A percentile compares a stretch with the other conserved stretches of the same genome.
phyloP scores from a whole-genome alignment of 805 yeast species.

The Kodamaea fukazawae region DNA sequence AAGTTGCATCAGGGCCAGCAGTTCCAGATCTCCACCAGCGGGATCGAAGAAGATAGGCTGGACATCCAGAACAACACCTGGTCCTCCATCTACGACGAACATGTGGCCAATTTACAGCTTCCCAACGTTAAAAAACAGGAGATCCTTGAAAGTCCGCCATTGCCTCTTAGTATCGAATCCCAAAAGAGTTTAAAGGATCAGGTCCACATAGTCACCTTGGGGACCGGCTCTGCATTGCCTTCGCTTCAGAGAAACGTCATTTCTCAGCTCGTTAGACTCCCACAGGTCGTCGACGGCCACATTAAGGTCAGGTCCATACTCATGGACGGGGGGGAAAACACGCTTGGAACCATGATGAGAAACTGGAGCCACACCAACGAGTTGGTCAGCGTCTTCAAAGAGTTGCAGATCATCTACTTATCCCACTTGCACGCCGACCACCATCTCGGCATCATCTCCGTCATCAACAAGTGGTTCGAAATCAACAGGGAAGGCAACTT shows the following conservation, averaged over 20 bases:
- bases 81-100: constrained; percentile 31
- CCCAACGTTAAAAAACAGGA: constrained; percentile 14
- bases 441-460: constrained; percentile 76
- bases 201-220: constrained; percentile 72
- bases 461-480: constrained; percentile 67
- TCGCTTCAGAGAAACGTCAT: constrained; percentile 81
- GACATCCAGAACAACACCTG: constrained; percentile 20
- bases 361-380: constrained; percentile 51
- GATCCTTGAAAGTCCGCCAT: constrained; percentile 18
- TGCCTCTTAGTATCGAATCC: constrained; percentile 17
- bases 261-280: constrained; percentile 73
- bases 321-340: constrained; percentile 95
- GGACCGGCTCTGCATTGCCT: constrained; percentile 93
- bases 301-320: constrained; percentile 46
- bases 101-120: constrained; percentile 19
- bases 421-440: constrained; percentile 98
- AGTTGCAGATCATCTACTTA: constrained; percentile 63
- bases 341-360: constrained; percentile 69
- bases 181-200: constrained; percentile 39
- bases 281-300: constrained; percentile 33
- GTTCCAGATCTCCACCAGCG: constrained; percentile 22
- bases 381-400: constrained; percentile 45
- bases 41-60: constrained; percentile 21
- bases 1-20: constrained; percentile 35
- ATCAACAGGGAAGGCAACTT: constrained; percentile 38